Conservation (phyloP, 352 stramenopile genomes). For the Globisporangium parvum region DNA sequence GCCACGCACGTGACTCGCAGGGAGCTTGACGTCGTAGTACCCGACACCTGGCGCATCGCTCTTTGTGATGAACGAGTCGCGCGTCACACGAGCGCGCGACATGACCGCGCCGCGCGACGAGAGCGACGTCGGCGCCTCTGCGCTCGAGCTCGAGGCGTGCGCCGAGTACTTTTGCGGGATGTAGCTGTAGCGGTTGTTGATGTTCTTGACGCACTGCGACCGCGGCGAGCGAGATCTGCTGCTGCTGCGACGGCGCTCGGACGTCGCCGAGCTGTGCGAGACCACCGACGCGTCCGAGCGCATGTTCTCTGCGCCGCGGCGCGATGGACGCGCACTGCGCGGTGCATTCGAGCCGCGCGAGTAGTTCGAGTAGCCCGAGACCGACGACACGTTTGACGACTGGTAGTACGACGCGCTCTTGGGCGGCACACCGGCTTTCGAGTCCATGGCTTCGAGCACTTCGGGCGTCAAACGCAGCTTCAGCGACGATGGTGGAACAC, state of each 20-base stretch:
- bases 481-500: slow-evolving; percentile 9
- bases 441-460: slow-evolving; percentile 51
- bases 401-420: slow-evolving; percentile 40
- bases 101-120: slow-evolving; percentile 70
- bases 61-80: slow-evolving; percentile 69
- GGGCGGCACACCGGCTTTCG: slow-evolving; percentile 38
- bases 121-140: slow-evolving; percentile 36
- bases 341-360: slow-evolving; percentile 25
- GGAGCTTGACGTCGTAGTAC: slow-evolving; percentile 73
- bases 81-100: slow-evolving; percentile 46
- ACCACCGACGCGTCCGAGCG: slow-evolving; percentile 47
- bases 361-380: slow-evolving; percentile 57
- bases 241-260: slow-evolving; percentile 18
- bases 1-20: slow-evolving; percentile 48
- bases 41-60: slow-evolving; percentile 65
- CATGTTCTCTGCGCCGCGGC: slow-evolving; percentile 11
- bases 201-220: slow-evolving; percentile 34
- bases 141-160: slow-evolving; percentile 17
- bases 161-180: slow-evolving; percentile 53
- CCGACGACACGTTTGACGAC: slow-evolving; percentile 58
- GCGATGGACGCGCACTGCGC: slow-evolving; percentile 17
- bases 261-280: slow-evolving; percentile 51
- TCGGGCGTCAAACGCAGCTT: slow-evolving; percentile 54
- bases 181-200: slow-evolving; percentile 66
- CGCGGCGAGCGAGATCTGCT: slow-evolving; percentile 28